Conservation (phyloP, 148 eudicot species). For the Simmondsia chinensis region DNA sequence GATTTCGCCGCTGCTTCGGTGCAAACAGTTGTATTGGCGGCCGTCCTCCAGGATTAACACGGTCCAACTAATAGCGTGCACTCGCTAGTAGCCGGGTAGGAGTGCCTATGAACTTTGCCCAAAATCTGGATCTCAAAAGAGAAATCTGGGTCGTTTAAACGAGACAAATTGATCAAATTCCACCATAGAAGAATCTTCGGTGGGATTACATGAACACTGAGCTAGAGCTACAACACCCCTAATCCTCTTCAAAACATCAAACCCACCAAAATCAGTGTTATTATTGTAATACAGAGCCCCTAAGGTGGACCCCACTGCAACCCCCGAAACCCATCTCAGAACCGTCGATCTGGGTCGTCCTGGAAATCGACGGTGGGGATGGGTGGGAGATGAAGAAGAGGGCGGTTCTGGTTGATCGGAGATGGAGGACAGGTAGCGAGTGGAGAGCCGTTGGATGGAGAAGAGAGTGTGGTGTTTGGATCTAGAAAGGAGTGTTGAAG, state of each 20-base stretch:
- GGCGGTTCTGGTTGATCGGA: slow-evolving; percentile 5
- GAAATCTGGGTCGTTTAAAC: slow-evolving; percentile 19
- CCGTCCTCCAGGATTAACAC: too few species aligned
- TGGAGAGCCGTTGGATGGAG: slow-evolving; percentile 7
- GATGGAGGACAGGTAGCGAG: slow-evolving; percentile 17
- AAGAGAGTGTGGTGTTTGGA: too few species aligned
- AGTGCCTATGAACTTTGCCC: too few species aligned
- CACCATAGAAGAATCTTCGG: slow-evolving; percentile 4
- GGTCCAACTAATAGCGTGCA: too few species aligned
- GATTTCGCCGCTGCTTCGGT: too few species aligned
- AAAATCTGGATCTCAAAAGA: slow-evolving; percentile 23
- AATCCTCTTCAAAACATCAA: not conserved
- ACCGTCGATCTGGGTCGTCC: slow-evolving; percentile 14
- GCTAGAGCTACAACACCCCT: not conserved
- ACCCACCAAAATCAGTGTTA: not conserved
- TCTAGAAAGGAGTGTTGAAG: too few species aligned
- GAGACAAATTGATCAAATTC: slow-evolving; percentile 11
- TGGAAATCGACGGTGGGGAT: too few species aligned
- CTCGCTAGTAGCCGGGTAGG: too few species aligned
- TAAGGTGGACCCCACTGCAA: slow-evolving; percentile 28
- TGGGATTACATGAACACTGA: not conserved
- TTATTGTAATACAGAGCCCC: slow-evolving; percentile 18
- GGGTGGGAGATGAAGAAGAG: slow-evolving; percentile 1
- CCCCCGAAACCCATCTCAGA: slow-evolving; percentile 32
- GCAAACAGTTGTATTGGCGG: too few species aligned